A percentile compares a stretch with the other conserved stretches of the same genome.
These are phyloP conservation scores for Barnettozyma hawaiiensis DNA, from an alignment of 1,139 yeast species.

Conservation along the genomic window DNA sequence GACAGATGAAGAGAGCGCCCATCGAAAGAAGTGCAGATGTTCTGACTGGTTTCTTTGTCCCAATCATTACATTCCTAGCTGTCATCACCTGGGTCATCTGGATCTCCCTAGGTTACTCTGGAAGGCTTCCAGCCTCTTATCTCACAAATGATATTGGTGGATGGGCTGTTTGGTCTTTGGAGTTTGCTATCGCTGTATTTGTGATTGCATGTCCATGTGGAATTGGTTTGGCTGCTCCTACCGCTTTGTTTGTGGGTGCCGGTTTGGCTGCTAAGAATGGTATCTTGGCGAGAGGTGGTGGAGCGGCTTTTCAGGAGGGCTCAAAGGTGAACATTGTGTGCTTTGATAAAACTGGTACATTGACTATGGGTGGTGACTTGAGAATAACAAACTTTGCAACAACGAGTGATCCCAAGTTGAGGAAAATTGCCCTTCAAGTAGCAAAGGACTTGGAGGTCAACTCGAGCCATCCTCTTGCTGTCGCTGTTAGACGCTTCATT, in stretches of 20 bases:
- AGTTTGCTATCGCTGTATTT: slow-evolving; percentile 73
- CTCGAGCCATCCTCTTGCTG: slow-evolving; percentile 69
- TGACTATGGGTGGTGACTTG: slow-evolving; percentile 59
- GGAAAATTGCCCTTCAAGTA: slow-evolving; percentile 38
- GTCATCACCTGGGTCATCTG: slow-evolving; percentile 63
- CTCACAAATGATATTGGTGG: slow-evolving; percentile 66
- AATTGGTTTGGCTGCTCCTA: slow-evolving; percentile 85
- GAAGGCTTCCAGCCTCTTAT: slow-evolving; percentile 47
- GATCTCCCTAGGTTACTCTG: slow-evolving; percentile 53
- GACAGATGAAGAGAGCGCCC: slow-evolving; percentile 70
- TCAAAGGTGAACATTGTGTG: slow-evolving; percentile 58
- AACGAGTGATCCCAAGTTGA: slow-evolving; percentile 22
- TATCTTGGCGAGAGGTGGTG: slow-evolving; percentile 76
- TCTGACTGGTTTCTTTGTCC: slow-evolving; percentile 71
- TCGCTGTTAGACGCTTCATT: slow-evolving; percentile 47
- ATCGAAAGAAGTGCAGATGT: slow-evolving; percentile 66
- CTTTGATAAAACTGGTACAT: slow-evolving; percentile 77
- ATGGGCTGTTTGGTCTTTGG: slow-evolving; percentile 73
- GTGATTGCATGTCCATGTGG: slow-evolving; percentile 95
- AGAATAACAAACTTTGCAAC: slow-evolving; percentile 46
- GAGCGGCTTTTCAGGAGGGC: slow-evolving; percentile 77
- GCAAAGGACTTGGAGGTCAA: slow-evolving; percentile 56
- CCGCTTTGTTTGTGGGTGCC: slow-evolving; percentile 87
- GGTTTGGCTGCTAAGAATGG: slow-evolving; percentile 80
- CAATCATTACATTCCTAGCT: slow-evolving; percentile 56